phyloP scores from a whole-genome alignment of 306 rosid genomes.

The Rosa multiflora region DNA sequence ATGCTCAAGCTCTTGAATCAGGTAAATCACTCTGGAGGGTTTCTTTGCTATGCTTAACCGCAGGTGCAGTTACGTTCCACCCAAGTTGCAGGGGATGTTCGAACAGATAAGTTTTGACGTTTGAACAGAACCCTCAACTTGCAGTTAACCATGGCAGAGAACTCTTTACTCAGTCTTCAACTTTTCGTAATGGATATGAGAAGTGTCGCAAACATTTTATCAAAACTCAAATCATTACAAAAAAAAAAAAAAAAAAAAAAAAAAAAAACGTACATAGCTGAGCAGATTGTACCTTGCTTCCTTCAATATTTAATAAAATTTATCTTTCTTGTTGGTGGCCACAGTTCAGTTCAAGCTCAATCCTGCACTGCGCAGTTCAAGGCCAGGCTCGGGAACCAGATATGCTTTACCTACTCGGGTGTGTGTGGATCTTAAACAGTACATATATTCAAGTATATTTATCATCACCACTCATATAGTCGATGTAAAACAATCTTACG shows the following conservation, averaged over 20 bases:
- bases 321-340: constrained; percentile 18
- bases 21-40: constrained; percentile 32
- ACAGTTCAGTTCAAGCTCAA: constrained; percentile 59
- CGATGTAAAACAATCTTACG: neutral
- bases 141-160: constrained; percentile 1
- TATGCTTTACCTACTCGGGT: constrained; percentile 45
- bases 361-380: constrained; percentile 31
- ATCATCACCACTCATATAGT: neutral
- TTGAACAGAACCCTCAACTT: neutral
- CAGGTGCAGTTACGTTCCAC: neutral
- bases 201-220: neutral
- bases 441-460: neutral
- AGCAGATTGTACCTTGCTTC: constrained; percentile 9
- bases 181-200: constrained; percentile 4
- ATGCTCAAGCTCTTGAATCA: constrained; percentile 46
- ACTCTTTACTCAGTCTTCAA: neutral
- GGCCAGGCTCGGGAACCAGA: constrained; percentile 35
- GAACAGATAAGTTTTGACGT: neutral
- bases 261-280: neutral
- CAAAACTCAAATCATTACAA: neutral
- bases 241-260: neutral
- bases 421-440: constrained; percentile 4
- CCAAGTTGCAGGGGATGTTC: neutral
- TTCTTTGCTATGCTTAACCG: neutral
- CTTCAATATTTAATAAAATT: constrained; percentile 11